Base-by-base conservation (phyloP, 495 filamentous ascomycete species). In the Glutinoglossum americanum region DNA sequence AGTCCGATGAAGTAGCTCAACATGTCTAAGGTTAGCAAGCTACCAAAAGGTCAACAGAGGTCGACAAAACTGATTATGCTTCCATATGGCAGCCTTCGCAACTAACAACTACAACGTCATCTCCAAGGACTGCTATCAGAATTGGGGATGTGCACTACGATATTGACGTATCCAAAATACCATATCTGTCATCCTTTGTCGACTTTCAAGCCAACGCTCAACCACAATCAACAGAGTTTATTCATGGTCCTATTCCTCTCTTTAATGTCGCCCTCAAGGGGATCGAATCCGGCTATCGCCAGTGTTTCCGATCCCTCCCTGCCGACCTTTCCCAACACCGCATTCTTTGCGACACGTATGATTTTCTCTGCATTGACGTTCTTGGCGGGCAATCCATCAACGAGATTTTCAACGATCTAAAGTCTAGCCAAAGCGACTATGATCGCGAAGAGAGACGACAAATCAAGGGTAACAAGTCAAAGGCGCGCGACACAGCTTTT, bases 281-380 rank as follows among this genome's bases (percentile, higher is more conserved):
- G 37, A 55, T 65, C 53, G 60, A 63, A 60, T 63, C 57, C 10
- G 63, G 63, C 62, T 65, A 65, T 54, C 63, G 63, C 53, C 60
- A 62, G 39, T 65, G 63, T 57, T 65, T 65, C 56, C 62, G 63
- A 51, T 62, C 57, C 49, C 62, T 65, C 17, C 63, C 60, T 51
- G 39, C 63, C 35, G 63, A 65, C 39, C 60, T 65, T 58, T 64
- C 63, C 45, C 62, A 64, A 28, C 48, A 64, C 58, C 60, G 60
- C 49, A 62, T 49, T 60, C 62, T 65, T 58, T 64, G 54, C 53
- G 49, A 65, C 32, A 65, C 63, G 28, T 65, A 65, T 47, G 44
- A 64, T 26, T 65, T 62, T 57, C 63, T 65, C 60, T 25, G 51
- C 45, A 45, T 65, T 62, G 58, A 64, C 56, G 55, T 60, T 62